Evolutionary conservation across 2,329 filamentous ascomycete genomes (phyloP).

Genomic region (Lachnellula subtilissima): DNA sequence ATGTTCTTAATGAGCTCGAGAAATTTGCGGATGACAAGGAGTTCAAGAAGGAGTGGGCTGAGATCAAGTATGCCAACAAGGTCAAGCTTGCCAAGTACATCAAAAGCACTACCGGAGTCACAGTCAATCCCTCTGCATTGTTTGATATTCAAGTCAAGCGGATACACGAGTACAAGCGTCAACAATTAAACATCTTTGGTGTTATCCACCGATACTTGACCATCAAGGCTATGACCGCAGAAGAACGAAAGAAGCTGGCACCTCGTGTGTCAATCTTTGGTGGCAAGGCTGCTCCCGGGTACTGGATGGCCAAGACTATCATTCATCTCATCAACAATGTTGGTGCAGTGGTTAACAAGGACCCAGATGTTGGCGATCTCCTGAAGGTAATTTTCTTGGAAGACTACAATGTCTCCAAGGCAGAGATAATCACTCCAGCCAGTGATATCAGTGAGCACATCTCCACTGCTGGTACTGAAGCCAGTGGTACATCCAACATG

Average conservation of each 20-base stretch:
- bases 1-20: constrained; percentile 79
- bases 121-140: constrained; percentile 79
- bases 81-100: constrained; percentile 87
- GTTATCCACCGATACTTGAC: constrained; percentile 91
- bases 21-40: constrained; percentile 75
- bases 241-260: constrained; percentile 79
- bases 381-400: constrained; percentile 97
- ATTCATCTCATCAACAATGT: constrained; percentile 96
- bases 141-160: constrained; percentile 99
- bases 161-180: constrained; percentile 98
- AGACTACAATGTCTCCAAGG: constrained; percentile 99
- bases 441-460: constrained; percentile 98
- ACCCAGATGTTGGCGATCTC: constrained; percentile 84
- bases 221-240: constrained; percentile 78
- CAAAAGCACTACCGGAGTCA: constrained; percentile 71
- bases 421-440: constrained; percentile 90
- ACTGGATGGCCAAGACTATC: constrained; percentile 99
- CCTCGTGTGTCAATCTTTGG: constrained; percentile 95
- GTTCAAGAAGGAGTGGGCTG: constrained; percentile 91
- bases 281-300: constrained; percentile 94
- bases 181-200: constrained; percentile 98
- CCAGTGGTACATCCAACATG: constrained; percentile 93
- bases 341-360: constrained; percentile 83
- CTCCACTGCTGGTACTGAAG: constrained; percentile 93
- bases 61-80: constrained; percentile 97